These are phyloP conservation scores for Cordyceps fumosorosea DNA, from an alignment of 2,329 filamentous ascomycete genomes.

Conservation along the genomic window DNA sequence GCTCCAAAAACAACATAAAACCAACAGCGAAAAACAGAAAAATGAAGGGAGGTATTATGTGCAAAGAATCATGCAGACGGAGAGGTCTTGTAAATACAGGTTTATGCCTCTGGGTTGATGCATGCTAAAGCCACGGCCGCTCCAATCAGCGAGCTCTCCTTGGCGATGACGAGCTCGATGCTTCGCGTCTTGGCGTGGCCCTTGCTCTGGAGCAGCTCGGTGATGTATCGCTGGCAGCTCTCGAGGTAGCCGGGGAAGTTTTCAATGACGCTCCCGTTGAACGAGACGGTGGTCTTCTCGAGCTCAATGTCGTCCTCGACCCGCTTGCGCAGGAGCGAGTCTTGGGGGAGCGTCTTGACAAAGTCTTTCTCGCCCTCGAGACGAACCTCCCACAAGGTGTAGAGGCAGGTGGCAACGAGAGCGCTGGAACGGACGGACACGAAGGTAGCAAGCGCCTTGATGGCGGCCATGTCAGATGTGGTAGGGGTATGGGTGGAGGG, in stretches of 20 bases:
- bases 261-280: conserved; percentile 74
- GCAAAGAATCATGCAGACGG: not conserved
- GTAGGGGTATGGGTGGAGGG: conserved; percentile 37
- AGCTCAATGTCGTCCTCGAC: conserved; percentile 45
- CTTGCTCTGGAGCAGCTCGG: conserved; percentile 44
- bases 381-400: conserved; percentile 52
- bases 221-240: conserved; percentile 56
- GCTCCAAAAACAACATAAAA: conserved; percentile 2
- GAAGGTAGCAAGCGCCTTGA: conserved; percentile 47
- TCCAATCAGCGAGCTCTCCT: conserved; percentile 68
- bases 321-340: conserved; percentile 32
- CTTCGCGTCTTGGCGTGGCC: conserved; percentile 30
- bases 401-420: conserved; percentile 52
- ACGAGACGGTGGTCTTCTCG: conserved; percentile 57
- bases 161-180: conserved; percentile 60
- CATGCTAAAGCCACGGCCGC: conserved; percentile 64
- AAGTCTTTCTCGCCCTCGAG: conserved; percentile 38
- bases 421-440: conserved; percentile 53
- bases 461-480: conserved; percentile 41
- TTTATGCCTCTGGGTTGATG: conserved; percentile 20
- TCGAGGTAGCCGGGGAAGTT: conserved; percentile 64
- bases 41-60: conserved; percentile 10
- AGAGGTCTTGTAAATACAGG: conserved; percentile 8
- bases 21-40: not conserved
- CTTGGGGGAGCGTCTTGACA: conserved; percentile 23